These are phyloP conservation scores for Circinella minor DNA, from an alignment of 371 early-diverging fungal species.

Conservation along the genomic window DNA sequence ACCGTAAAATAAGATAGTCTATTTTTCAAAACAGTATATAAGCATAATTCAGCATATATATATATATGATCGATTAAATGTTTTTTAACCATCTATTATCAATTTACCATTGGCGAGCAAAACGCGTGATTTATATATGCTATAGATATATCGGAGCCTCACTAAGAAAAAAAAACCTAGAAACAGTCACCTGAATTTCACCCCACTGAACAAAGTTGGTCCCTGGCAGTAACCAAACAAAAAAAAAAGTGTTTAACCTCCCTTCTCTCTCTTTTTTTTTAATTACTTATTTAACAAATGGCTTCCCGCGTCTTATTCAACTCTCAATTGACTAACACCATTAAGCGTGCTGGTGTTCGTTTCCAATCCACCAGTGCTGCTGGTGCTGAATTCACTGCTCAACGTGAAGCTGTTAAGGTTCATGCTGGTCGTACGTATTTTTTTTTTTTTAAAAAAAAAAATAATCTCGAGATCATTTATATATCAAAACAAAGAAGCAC, in stretches of 20 bases:
- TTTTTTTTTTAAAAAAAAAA: not conserved
- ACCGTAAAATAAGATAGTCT: no score
- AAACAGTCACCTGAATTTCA: constrained; percentile 11
- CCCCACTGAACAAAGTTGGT: not conserved
- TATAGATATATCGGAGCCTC: no score
- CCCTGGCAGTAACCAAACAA: not conserved
- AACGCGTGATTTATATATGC: no score
- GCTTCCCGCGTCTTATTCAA: constrained; percentile 32
- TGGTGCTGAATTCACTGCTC: constrained; percentile 31
- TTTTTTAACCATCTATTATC: no score
- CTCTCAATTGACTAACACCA: constrained; percentile 33
- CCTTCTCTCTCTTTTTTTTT: constrained; percentile 7
- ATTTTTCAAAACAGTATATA: no score
- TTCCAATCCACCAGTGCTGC: constrained; percentile 37
- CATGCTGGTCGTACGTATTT: constrained; percentile 47
- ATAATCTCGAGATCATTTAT: no score
- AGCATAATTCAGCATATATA: no score
- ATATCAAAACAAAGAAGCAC: not conserved
- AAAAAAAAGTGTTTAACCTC: not conserved
- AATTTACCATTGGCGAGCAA: no score
- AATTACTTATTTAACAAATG: constrained; percentile 6
- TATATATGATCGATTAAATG: no score
- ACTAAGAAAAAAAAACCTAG: not conserved
- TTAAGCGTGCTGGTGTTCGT: constrained; percentile 51
- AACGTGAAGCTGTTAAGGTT: constrained; percentile 51